Evolutionary conservation across 164 flowering plant genomes (phyloP).

Genomic region (Vitis labrusca): DNA sequence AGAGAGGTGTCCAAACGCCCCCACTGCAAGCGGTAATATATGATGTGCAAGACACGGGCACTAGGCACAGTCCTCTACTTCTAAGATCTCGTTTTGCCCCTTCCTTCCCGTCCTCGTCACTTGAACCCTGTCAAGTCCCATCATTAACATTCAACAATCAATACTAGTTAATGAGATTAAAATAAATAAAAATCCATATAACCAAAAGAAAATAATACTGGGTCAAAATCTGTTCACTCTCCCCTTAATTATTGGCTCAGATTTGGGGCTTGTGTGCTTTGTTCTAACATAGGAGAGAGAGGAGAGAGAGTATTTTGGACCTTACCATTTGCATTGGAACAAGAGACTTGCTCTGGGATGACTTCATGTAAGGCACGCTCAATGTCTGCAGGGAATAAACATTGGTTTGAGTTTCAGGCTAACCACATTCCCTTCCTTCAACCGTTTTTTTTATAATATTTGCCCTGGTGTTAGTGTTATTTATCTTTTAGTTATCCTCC

Average conservation of each 20-base stretch:
- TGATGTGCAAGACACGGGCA: conserved; percentile 23
- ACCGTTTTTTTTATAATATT: too few relatives aligned
- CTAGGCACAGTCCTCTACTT: conserved; percentile 36
- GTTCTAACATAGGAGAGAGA: not conserved
- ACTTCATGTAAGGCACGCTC: conserved; percentile 21
- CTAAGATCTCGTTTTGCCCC: conserved; percentile 15
- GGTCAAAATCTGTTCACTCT: too few relatives aligned
- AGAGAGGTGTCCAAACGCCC: not conserved
- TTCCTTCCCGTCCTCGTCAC: conserved; percentile 11
- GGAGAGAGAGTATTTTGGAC: not conserved
- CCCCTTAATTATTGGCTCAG: too few relatives aligned
- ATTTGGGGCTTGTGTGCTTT: too few relatives aligned
- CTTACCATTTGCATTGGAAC: conserved; percentile 12
- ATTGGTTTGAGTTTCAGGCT: not conserved
- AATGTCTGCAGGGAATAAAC: conserved; percentile 19
- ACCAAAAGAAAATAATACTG: not conserved
- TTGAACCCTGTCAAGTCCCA: not conserved
- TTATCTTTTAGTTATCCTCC: too few relatives aligned
- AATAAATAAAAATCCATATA: not conserved
- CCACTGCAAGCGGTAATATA: conserved; percentile 6
- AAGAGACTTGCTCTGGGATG: conserved; percentile 9
- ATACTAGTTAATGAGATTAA: too few relatives aligned
- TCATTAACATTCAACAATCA: not conserved
- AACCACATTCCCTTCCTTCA: not conserved
- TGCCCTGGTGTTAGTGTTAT: too few relatives aligned